phyloP scores from a whole-genome alignment of 192 early-diverging fungal genomes.

The Dimargaris xerosporica region DNA sequence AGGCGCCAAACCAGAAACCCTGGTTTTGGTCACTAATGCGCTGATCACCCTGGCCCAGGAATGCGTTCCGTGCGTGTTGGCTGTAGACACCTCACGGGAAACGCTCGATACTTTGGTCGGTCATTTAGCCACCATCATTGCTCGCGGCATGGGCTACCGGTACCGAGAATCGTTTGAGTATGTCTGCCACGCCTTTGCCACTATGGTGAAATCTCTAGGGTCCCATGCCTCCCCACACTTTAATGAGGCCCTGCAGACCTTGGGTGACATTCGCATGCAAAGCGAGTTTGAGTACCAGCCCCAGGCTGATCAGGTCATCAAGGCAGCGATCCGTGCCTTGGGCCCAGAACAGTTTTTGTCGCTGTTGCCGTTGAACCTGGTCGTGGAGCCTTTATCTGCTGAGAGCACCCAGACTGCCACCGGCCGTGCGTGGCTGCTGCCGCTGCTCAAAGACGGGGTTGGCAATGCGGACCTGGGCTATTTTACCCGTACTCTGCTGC shows the following conservation, averaged over 20 bases:
- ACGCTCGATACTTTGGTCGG: constrained; percentile 17
- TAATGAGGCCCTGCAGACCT: constrained; percentile 35
- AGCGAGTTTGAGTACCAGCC: constrained; percentile 70
- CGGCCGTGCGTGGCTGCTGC: constrained; percentile 85
- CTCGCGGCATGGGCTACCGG: constrained; percentile 51
- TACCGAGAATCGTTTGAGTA: constrained; percentile 73
- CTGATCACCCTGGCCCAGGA: background rate
- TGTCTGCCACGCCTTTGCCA: constrained; percentile 57
- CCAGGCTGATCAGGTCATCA: constrained; percentile 67
- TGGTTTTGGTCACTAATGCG: background rate
- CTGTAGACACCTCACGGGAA: background rate
- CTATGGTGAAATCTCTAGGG: constrained; percentile 64
- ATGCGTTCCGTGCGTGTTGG: background rate
- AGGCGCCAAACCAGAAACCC: background rate
- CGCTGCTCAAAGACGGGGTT: constrained; percentile 58
- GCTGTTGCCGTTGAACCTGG: constrained; percentile 74
- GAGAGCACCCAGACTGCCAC: constrained; percentile 14
- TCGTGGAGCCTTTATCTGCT: constrained; percentile 30
- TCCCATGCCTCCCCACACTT: constrained; percentile 38
- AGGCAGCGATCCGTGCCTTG: constrained; percentile 59
- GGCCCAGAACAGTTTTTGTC: constrained; percentile 64
- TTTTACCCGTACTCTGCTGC: constrained; percentile 55
- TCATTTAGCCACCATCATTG: constrained; percentile 20
- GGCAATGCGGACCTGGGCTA: constrained; percentile 57
- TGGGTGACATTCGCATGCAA: constrained; percentile 70